These are phyloP conservation scores for Arabidopsis lyrata DNA, from an alignment of 441 rosid species.

Conservation along the genomic window DNA sequence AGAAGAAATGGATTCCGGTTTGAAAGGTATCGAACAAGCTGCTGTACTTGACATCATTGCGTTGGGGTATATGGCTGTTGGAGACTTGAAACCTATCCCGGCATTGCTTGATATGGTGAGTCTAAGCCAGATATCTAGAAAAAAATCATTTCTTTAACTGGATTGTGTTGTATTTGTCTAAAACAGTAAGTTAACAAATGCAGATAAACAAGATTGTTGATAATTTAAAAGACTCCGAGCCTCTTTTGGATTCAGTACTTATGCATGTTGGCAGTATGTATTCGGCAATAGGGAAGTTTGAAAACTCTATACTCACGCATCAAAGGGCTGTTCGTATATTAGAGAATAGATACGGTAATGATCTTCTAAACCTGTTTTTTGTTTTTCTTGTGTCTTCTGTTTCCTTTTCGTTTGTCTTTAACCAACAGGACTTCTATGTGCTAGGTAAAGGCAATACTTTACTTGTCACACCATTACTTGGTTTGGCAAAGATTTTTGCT, in stretches of 20 bases:
- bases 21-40: conserved; percentile 72
- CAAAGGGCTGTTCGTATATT: conserved; percentile 60
- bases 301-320: conserved; percentile 61
- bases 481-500: conserved; percentile 77
- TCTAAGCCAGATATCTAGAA: not conserved
- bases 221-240: conserved; percentile 55
- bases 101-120: conserved; percentile 64
- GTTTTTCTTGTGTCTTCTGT: not conserved
- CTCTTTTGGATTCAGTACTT: conserved; percentile 74
- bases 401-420: not conserved
- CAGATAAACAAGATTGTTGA: conserved; percentile 72
- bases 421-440: conserved; percentile 1
- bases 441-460: conserved; percentile 62
- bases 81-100: conserved; percentile 61
- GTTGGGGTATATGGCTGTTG: conserved; percentile 75
- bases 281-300: conserved; percentile 67
- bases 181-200: conserved; percentile 36
- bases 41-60: conserved; percentile 82
- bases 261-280: conserved; percentile 88
- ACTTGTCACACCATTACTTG: conserved; percentile 76
- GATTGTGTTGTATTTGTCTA: conserved; percentile 24
- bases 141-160: not conserved
- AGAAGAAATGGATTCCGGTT: conserved; percentile 66
- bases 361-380: not conserved
- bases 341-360: conserved; percentile 68